A percentile compares a stretch with the other conserved stretches of the same genome.
Conservation (phyloP, 192 early-diverging fungal species). For the Neocallimastix lanati region DNA sequence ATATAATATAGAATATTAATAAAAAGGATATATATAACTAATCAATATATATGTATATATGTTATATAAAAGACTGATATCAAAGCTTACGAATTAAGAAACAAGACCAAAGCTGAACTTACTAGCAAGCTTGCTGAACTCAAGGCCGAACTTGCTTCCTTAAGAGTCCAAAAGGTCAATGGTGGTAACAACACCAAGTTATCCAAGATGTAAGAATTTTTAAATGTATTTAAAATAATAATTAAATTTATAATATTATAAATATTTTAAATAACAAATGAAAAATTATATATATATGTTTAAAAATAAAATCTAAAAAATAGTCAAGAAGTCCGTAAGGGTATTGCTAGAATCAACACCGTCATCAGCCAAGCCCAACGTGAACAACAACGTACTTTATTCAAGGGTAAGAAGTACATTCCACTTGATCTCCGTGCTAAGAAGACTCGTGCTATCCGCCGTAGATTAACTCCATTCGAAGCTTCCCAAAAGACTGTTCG, state of each 20-base stretch:
- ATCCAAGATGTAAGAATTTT: slow-evolving; percentile 49
- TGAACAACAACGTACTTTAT: slow-evolving; percentile 71
- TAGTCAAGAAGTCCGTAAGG: slow-evolving; percentile 74
- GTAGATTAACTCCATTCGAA: slow-evolving; percentile 75
- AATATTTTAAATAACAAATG: no score
- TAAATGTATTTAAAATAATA: no score
- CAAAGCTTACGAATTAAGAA: slow-evolving; percentile 85
- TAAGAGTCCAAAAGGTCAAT: slow-evolving; percentile 88
- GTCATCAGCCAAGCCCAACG: slow-evolving; percentile 88
- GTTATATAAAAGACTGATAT: slow-evolving; percentile 43
- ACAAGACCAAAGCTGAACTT: slow-evolving; percentile 84
- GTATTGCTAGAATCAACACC: slow-evolving; percentile 84
- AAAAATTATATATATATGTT: neutral
- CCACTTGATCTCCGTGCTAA: slow-evolving; percentile 94
- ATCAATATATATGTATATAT: neutral
- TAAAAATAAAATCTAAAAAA: neutral
- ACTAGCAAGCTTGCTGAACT: slow-evolving; percentile 79
- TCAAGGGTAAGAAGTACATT: slow-evolving; percentile 85
- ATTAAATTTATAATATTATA: no score
- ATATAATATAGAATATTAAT: no score
- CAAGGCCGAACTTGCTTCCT: slow-evolving; percentile 80
- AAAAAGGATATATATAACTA: no score
- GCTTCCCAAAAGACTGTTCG: slow-evolving; percentile 61
- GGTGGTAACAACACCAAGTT: slow-evolving; percentile 60
- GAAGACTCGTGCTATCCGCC: slow-evolving; percentile 97